Conservation (phyloP, 768 basidiomycete genomes). For the Lactarius indigo region DNA sequence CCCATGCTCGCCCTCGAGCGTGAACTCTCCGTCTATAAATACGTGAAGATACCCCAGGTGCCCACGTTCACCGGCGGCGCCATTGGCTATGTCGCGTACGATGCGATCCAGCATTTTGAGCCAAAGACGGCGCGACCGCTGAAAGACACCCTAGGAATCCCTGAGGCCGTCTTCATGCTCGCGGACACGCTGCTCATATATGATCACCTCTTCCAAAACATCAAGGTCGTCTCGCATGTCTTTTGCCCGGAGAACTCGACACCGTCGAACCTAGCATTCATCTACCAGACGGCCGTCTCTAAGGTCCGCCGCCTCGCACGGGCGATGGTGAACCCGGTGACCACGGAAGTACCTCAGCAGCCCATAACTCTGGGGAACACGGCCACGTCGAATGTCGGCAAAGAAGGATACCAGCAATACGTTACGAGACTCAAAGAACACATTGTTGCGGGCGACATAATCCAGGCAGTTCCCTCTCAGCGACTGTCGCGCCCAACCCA, state of each 20-base stretch:
- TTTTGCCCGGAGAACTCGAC: conserved; percentile 73
- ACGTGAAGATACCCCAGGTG: conserved; percentile 87
- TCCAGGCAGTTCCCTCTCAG: conserved; percentile 97
- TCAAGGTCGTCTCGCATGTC: conserved; percentile 96
- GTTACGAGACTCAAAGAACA: conserved; percentile 92
- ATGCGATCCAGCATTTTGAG: conserved; percentile 95
- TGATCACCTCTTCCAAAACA: conserved; percentile 92
- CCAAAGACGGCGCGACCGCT: conserved; percentile 81
- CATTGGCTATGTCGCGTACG: conserved; percentile 96
- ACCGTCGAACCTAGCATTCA: conserved; percentile 66
- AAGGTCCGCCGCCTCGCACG: conserved; percentile 83
- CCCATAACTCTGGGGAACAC: conserved; percentile 63
- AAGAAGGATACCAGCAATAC: conserved; percentile 85
- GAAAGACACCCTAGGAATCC: conserved; percentile 78
- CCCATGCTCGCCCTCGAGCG: conserved; percentile 81
- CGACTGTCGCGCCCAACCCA: conserved; percentile 79
- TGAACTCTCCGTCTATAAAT: conserved; percentile 82
- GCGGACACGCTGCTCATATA: conserved; percentile 94
- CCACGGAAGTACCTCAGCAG: conserved; percentile 65
- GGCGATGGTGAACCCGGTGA: conserved; percentile 47
- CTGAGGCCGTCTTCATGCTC: conserved; percentile 96
- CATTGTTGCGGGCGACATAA: conserved; percentile 95
- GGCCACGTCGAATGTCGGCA: conserved; percentile 87
- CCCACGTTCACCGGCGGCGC: conserved; percentile 97
- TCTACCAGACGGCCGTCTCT: conserved; percentile 83